A percentile compares a stretch with the other conserved stretches of the same genome.
phyloP scores from a whole-genome alignment of 1,139 yeast species.

The Nakaseomyces sp. region DNA sequence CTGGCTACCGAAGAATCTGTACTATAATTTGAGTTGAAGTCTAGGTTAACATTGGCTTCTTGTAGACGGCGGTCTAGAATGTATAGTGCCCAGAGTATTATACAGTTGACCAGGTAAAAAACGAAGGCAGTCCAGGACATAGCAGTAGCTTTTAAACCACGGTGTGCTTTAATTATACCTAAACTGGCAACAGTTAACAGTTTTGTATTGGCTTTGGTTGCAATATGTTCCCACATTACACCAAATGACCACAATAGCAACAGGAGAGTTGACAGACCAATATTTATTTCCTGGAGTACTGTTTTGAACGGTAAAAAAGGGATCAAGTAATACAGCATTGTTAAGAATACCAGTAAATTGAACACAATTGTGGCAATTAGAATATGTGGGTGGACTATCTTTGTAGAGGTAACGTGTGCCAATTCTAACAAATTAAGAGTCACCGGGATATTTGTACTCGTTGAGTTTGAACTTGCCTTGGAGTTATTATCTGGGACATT shows the following conservation, averaged over 20 bases:
- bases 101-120: slow-evolving; percentile 34
- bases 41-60: neutral
- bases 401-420: slow-evolving; percentile 25
- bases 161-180: slow-evolving; percentile 37
- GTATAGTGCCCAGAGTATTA: slow-evolving; percentile 28
- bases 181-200: slow-evolving; percentile 47
- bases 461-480: slow-evolving; percentile 9
- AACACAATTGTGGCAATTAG: slow-evolving; percentile 44
- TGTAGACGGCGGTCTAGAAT: slow-evolving; percentile 23
- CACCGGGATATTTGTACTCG: slow-evolving; percentile 10
- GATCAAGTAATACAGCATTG: slow-evolving; percentile 38
- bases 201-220: slow-evolving; percentile 39
- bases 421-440: slow-evolving; percentile 25
- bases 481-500: slow-evolving; percentile 12
- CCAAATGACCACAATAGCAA: slow-evolving; percentile 59
- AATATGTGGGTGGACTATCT: slow-evolving; percentile 47
- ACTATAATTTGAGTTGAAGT: neutral
- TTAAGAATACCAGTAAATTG: slow-evolving; percentile 36
- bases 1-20: neutral
- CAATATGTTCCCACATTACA: slow-evolving; percentile 60
- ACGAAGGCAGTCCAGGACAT: slow-evolving; percentile 58
- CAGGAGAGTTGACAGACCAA: slow-evolving; percentile 35
- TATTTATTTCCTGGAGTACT: slow-evolving; percentile 31
- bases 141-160: slow-evolving; percentile 49
- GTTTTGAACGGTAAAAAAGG: slow-evolving; percentile 43